Evolutionary conservation across 805 yeast species (phyloP).

Genomic region (Candida andamanensis): DNA sequence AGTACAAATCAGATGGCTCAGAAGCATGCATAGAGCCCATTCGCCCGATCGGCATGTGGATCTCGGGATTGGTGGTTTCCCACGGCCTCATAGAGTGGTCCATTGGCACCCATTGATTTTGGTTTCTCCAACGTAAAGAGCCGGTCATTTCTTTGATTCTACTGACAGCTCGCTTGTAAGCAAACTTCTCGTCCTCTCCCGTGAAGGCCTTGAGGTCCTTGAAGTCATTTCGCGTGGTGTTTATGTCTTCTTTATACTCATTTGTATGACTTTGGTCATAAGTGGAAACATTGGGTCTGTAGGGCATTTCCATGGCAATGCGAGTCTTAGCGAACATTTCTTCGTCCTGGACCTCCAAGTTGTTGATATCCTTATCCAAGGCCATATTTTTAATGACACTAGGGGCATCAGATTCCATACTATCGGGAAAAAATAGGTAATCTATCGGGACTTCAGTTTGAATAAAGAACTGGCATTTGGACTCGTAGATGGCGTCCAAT

Average conservation of each 20-base stretch:
- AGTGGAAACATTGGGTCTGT: slow-evolving; percentile 62
- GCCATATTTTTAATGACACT: slow-evolving; percentile 10
- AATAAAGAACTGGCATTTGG: slow-evolving; percentile 55
- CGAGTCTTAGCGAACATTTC: slow-evolving; percentile 66
- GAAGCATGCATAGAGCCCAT: too few species aligned
- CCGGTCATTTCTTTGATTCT: slow-evolving; percentile 57
- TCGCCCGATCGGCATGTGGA: background rate
- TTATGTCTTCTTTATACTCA: slow-evolving; percentile 10
- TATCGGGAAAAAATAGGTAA: slow-evolving; percentile 58
- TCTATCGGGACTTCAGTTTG: slow-evolving; percentile 47
- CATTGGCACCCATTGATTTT: slow-evolving; percentile 51
- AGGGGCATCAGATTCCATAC: slow-evolving; percentile 11
- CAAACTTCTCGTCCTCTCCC: slow-evolving; percentile 74
- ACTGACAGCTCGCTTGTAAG: slow-evolving; percentile 66
- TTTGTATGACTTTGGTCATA: slow-evolving; percentile 47
- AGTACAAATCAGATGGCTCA: too few species aligned
- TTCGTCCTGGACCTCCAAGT: slow-evolving; percentile 51
- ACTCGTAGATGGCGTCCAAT: slow-evolving; percentile 65
- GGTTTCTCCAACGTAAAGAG: slow-evolving; percentile 45
- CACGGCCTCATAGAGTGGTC: slow-evolving; percentile 52
- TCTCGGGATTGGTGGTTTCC: slow-evolving; percentile 24
- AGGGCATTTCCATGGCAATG: slow-evolving; percentile 57
- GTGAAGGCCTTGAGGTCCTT: slow-evolving; percentile 54
- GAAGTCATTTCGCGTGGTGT: slow-evolving; percentile 23
- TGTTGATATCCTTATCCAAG: slow-evolving; percentile 22